Conservation (phyloP, 1,284 basidiomycete genomes). For the Ustilago trichophora region DNA sequence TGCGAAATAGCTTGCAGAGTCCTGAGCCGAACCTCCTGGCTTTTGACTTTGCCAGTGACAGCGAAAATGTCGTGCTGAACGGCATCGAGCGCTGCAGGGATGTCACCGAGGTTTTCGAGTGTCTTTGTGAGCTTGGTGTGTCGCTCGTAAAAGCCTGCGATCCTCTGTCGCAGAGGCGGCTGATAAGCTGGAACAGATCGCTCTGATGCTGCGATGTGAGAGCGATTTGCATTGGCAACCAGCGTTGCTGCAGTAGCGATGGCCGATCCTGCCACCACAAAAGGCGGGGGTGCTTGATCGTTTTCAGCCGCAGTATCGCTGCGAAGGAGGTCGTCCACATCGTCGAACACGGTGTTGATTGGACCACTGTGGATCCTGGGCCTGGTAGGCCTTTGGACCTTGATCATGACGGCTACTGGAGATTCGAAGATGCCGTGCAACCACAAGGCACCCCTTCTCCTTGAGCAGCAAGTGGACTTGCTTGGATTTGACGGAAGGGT, state of each 20-base stretch:
- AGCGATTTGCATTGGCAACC: slow-evolving; percentile 1
- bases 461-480: too few species aligned
- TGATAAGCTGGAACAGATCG: slow-evolving; percentile 31
- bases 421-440: not conserved
- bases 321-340: slow-evolving; percentile 21
- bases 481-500: too few species aligned
- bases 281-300: slow-evolving; percentile 15
- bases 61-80: slow-evolving; percentile 33
- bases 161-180: slow-evolving; percentile 28
- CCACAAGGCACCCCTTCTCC: not conserved
- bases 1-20: slow-evolving; percentile 21
- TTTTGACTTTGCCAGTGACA: slow-evolving; percentile 38
- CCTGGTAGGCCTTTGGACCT: slow-evolving; percentile 17
- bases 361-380: slow-evolving; percentile 26
- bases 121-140: slow-evolving; percentile 28
- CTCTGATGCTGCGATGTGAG: slow-evolving; percentile 13
- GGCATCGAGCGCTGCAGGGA: slow-evolving; percentile 22
- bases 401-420: slow-evolving; percentile 15
- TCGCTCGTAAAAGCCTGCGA: slow-evolving; percentile 19
- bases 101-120: slow-evolving; percentile 27
- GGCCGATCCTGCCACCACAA: slow-evolving; percentile 8
- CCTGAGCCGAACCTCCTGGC: slow-evolving; percentile 25
- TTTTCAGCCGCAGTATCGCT: not conserved
- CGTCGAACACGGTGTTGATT: slow-evolving; percentile 28
- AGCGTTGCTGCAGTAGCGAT: slow-evolving; percentile 25